Percentiles rank a stretch among this genome's conserved stretches.
Conservation (phyloP, 306 rosid species). For the Trifolium pratense region DNA sequence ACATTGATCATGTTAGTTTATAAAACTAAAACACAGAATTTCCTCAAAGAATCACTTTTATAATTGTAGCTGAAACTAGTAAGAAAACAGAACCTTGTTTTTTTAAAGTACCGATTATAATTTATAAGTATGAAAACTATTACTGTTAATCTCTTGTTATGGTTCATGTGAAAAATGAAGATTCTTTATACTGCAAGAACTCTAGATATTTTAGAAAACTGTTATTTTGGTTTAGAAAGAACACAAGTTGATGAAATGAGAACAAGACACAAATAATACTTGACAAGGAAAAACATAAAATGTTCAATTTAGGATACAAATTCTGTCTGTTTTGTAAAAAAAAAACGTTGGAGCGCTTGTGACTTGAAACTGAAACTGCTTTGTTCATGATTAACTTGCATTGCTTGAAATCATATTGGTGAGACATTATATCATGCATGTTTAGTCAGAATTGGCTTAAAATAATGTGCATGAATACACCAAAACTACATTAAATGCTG, state of each 20-base stretch:
- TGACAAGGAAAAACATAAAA: slow-evolving; percentile 33
- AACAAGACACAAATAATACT: no score
- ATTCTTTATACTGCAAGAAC: not conserved
- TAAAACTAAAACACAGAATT: slow-evolving; percentile 16
- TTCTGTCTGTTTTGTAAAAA: not conserved
- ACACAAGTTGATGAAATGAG: slow-evolving; percentile 23
- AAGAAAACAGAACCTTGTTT: slow-evolving; percentile 21
- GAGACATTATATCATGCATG: slow-evolving; percentile 62
- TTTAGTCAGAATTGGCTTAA: slow-evolving; percentile 48
- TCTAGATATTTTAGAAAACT: slow-evolving; percentile 5
- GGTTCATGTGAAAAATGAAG: slow-evolving; percentile 8
- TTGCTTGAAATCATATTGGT: slow-evolving; percentile 53
- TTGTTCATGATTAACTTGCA: slow-evolving; percentile 63
- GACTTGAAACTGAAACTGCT: slow-evolving; percentile 53
- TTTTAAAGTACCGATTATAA: no score
- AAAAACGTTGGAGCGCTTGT: slow-evolving; percentile 60
- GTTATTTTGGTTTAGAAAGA: slow-evolving; percentile 23
- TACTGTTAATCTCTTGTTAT: not conserved
- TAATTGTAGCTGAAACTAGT: slow-evolving; percentile 7
- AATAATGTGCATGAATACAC: slow-evolving; percentile 53
- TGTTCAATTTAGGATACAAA: slow-evolving; percentile 5
- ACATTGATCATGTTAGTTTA: no score
- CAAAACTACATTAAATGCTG: slow-evolving; percentile 67
- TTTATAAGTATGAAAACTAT: not conserved
- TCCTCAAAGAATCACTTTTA: slow-evolving; percentile 10